Evolutionary conservation across 176 grass and related monocot species (phyloP).

Genomic region (Oryza glaberrima): DNA sequence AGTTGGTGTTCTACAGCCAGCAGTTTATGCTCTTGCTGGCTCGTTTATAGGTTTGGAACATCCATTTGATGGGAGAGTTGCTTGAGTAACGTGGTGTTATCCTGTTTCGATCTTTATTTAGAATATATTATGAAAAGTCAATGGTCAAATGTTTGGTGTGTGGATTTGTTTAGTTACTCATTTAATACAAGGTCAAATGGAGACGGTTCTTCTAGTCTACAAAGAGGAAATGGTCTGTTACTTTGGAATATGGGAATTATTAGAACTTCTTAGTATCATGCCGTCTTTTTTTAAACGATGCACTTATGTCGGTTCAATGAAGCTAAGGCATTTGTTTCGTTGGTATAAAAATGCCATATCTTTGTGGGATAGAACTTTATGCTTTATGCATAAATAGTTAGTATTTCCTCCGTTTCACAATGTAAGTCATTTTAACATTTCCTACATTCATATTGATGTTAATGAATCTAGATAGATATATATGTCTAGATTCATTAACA

Average conservation of each 20-base stretch:
- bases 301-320: neutral
- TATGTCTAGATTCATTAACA: no score
- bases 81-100: slow-evolving; percentile 19
- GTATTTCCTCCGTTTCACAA: no score
- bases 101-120: neutral
- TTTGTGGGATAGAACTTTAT: neutral
- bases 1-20: slow-evolving; percentile 2
- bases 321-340: neutral
- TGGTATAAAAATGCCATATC: neutral
- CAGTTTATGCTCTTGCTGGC: neutral
- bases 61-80: neutral
- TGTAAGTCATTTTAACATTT: no score
- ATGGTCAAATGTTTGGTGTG: slow-evolving; percentile 1
- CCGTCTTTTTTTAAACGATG: neutral
- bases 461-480: no score
- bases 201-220: slow-evolving; percentile 1
- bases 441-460: no score
- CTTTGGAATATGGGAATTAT: slow-evolving; percentile 20
- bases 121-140: neutral
- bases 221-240: neutral
- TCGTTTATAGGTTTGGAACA: slow-evolving; percentile 11
- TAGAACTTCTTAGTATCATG: neutral
- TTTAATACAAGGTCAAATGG: slow-evolving; percentile 24
- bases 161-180: slow-evolving; percentile 32
- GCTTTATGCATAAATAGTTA: neutral